These are phyloP conservation scores for Afroboletus lepidellus DNA, from an alignment of 1,284 basidiomycete genomes.

Conservation along the genomic window DNA sequence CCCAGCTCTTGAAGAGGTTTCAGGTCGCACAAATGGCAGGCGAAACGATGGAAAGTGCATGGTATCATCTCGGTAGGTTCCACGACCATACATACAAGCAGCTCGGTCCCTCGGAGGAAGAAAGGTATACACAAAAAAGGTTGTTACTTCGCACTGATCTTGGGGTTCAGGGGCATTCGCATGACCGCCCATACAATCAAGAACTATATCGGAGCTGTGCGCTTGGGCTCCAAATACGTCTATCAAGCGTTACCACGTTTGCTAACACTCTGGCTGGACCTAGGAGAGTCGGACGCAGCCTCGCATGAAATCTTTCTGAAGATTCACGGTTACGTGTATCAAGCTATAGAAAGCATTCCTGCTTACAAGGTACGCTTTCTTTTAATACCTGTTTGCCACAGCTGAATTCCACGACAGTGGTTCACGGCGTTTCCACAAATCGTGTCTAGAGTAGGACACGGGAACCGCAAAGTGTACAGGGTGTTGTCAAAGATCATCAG, in stretches of 20 bases:
- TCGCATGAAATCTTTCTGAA: slow-evolving; percentile 47
- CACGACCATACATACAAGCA: slow-evolving; percentile 75
- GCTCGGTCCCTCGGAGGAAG: slow-evolving; percentile 48
- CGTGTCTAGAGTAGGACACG: slow-evolving; percentile 89
- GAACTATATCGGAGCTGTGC: slow-evolving; percentile 75
- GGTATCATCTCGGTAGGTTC: slow-evolving; percentile 86
- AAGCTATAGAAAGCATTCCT: slow-evolving; percentile 60
- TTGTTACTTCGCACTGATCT: slow-evolving; percentile 3
- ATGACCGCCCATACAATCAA: slow-evolving; percentile 66
- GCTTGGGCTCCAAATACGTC: slow-evolving; percentile 90
- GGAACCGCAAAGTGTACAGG: slow-evolving; percentile 65
- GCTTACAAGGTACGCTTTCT: slow-evolving; percentile 65
- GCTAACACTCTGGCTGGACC: slow-evolving; percentile 93
- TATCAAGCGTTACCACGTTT: slow-evolving; percentile 95
- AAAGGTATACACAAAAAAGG: slow-evolving; percentile 42
- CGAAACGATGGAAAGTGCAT: slow-evolving; percentile 79
- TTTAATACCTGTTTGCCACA: not conserved
- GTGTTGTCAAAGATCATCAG: slow-evolving; percentile 73
- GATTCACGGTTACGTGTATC: slow-evolving; percentile 56
- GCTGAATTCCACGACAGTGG: slow-evolving; percentile 60
- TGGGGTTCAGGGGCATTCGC: slow-evolving; percentile 47
- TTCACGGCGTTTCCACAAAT: slow-evolving; percentile 97
- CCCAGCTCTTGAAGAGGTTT: slow-evolving; percentile 23
- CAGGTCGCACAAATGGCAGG: slow-evolving; percentile 15
- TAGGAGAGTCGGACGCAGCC: slow-evolving; percentile 60